These are phyloP conservation scores for Colletotrichum cereale DNA, from an alignment of 2,329 filamentous ascomycete species.

Conservation along the genomic window DNA sequence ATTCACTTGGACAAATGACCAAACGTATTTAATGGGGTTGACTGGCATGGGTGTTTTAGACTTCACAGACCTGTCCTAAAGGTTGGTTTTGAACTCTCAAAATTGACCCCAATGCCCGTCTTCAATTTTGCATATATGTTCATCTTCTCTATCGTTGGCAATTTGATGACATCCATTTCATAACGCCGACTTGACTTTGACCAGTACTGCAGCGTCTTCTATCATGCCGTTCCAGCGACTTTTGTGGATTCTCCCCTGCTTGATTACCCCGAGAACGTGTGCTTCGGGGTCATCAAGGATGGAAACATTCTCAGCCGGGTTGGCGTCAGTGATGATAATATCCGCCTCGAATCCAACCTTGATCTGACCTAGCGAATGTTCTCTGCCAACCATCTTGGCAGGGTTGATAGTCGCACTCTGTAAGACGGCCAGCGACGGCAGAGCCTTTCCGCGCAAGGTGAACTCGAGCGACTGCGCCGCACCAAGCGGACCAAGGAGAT, in stretches of 20 bases:
- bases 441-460: constrained; percentile 44
- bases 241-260: constrained; percentile 62
- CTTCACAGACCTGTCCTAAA: constrained; percentile 36
- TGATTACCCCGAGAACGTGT: constrained; percentile 63
- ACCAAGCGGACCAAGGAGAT: constrained; percentile 49
- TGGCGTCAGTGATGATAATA: constrained; percentile 62
- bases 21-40: constrained; percentile 45
- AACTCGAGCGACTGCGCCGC: constrained; percentile 51
- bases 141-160: accelerated
- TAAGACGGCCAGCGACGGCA: constrained; percentile 45
- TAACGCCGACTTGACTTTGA: constrained; percentile 31
- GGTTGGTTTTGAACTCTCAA: too few relatives aligned
- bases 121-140: not conserved
- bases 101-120: too few relatives aligned
- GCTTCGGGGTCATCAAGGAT: constrained; percentile 61
- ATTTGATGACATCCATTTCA: not conserved
- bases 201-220: constrained; percentile 38
- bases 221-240: constrained; percentile 43
- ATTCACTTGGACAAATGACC: constrained; percentile 41
- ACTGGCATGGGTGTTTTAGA: constrained; percentile 45
- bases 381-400: constrained; percentile 61
- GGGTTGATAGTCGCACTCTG: constrained; percentile 58
- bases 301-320: constrained; percentile 67
- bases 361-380: constrained; percentile 62
- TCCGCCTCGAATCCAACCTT: constrained; percentile 65